Conservation (phyloP, 495 filamentous ascomycete species). For the Neurospora sp. region DNA sequence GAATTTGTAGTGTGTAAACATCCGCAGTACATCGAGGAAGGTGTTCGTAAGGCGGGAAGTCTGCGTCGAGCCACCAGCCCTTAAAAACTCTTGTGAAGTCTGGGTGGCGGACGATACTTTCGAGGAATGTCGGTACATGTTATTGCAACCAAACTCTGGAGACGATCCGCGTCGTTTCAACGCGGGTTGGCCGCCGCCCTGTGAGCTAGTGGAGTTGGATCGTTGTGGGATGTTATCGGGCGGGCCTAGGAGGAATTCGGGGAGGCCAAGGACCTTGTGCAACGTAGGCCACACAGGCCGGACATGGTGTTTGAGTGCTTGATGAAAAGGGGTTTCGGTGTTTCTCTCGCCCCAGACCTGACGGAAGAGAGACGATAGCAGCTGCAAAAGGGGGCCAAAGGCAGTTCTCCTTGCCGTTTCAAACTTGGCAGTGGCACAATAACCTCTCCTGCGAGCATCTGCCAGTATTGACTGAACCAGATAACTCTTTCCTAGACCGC, state of each 20-base stretch:
- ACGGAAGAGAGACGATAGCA: conserved; percentile 72
- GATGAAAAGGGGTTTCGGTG: conserved; percentile 73
- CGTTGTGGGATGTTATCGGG: conserved; percentile 11
- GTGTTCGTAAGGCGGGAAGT: conserved; percentile 73
- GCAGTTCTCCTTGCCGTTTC: conserved; percentile 71
- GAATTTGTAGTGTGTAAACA: conserved; percentile 66
- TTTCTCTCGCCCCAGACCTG: conserved; percentile 89
- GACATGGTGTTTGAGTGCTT: conserved; percentile 59
- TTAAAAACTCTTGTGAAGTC: conserved; percentile 59
- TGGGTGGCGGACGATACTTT: conserved; percentile 24
- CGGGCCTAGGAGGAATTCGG: conserved; percentile 55
- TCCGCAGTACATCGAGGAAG: conserved; percentile 71
- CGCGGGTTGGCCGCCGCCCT: conserved; percentile 7
- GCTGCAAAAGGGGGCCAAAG: conserved; percentile 72
- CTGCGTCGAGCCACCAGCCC: conserved; percentile 57
- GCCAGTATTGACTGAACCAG: conserved; percentile 69
- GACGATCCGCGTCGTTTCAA: conserved; percentile 33
- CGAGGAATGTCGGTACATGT: not conserved
- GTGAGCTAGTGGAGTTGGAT: conserved; percentile 1
- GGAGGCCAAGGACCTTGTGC: conserved; percentile 66
- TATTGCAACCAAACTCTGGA: conserved; percentile 23
- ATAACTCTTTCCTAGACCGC: conserved; percentile 76
- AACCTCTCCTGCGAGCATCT: conserved; percentile 62
- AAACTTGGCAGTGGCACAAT: conserved; percentile 77
- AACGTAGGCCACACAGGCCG: conserved; percentile 70